These are phyloP conservation scores for Juglanconis oblonga DNA, from an alignment of 2,329 filamentous ascomycete species.

Conservation along the genomic window DNA sequence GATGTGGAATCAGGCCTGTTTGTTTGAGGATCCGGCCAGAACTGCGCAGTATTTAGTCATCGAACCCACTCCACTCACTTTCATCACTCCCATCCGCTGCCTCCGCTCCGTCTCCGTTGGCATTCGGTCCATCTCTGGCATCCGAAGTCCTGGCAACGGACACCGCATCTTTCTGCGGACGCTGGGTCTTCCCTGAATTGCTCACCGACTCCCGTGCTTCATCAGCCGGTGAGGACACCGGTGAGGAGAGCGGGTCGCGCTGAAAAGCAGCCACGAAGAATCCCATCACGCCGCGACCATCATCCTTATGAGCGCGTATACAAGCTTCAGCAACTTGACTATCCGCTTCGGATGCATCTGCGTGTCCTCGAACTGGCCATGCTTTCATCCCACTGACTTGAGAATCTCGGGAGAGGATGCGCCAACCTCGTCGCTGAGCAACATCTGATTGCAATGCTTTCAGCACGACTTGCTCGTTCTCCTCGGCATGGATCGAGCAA, in stretches of 20 bases:
- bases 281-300: conserved; percentile 82
- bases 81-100: conserved; percentile 5
- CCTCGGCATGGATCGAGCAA: conserved; percentile 81
- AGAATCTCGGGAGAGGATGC: conserved; percentile 65
- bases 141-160: not conserved
- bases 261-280: conserved; percentile 94
- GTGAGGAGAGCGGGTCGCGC: conserved; percentile 41
- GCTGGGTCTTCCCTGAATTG: not conserved
- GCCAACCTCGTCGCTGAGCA: conserved; percentile 70
- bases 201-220: not conserved
- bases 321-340: conserved; percentile 66
- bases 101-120: conserved; percentile 4
- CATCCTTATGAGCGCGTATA: conserved; percentile 77
- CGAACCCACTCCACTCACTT: conserved; percentile 17
- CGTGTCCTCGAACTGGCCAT: conserved; percentile 68
- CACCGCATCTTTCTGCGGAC: not conserved
- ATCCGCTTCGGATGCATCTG: conserved; percentile 46
- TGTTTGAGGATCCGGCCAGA: not conserved
- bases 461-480: conserved; percentile 85
- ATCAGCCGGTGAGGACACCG: not conserved
- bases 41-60: conserved; percentile 7
- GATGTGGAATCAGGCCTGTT: not conserved
- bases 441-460: conserved; percentile 66
- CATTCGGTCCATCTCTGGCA: not conserved
- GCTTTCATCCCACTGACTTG: conserved; percentile 73